Base-by-base conservation (phyloP, 2,329 filamentous ascomycete species). In the Ophiostoma triangulosporum region DNA sequence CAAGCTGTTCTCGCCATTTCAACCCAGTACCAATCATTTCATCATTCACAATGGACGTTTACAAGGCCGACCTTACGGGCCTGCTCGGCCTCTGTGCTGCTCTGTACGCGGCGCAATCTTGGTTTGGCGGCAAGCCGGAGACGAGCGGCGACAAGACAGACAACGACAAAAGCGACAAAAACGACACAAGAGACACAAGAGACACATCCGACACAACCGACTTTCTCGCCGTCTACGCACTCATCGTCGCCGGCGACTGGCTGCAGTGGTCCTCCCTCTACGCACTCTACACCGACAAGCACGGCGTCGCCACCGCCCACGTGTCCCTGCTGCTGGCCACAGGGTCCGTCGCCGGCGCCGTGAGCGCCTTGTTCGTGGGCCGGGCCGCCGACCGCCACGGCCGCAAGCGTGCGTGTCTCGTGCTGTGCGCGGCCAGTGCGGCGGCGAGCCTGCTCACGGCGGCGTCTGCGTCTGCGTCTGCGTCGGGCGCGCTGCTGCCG, bases 391-490 rank as follows among this genome's bases (percentile, higher is more conserved):
- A 78, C 60, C 65, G 65, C n/a, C 66, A 71, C 62, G 76, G 76
- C 17, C 72, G 77, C 48, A 70, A 70, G 51, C 65, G 63, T 8
- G 74, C 75, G 27, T 81, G 78, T 60, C 66, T 80, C 9, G 64
- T 68, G 17, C 81, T 78, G 64, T 81, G 78, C 64, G 63, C 65
- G 15, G 65, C 71, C 4, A 79, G 79, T 61, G 69, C 74, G 0
- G 62, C 74, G 3, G 76, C 76, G 1, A 79, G 77, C 58, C 61
- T 75, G 4, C 58, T 69, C 8, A 68, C 66, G 17, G 61, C 60
- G 11, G 50, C 59, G 12, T 57, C 57, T 6, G 62, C 64, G 4
- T 51, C 60, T 14, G 31, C 29, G 6, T 6, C 29, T 31, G 29
- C 29, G 6, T 6, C 29, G n/a, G n/a, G n/a, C n/a, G n/a, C 11